A percentile compares a stretch with the other conserved stretches of the same genome.
These are phyloP conservation scores for Fusarium continuum DNA, from an alignment of 2,329 filamentous ascomycete genomes.

Conservation along the genomic window DNA sequence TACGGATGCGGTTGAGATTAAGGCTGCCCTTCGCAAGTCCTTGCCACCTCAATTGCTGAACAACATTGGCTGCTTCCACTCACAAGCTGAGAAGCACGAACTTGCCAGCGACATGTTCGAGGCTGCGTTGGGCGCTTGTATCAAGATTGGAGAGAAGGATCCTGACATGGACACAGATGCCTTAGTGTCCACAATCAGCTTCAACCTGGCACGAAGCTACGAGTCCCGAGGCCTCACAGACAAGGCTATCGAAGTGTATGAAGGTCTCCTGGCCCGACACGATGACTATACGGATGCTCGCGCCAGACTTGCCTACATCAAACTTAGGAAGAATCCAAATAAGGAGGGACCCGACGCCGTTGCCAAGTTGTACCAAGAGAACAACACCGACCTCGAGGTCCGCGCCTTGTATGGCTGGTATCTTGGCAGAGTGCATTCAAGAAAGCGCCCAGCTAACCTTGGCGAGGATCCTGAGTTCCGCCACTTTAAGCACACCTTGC, in stretches of 20 bases:
- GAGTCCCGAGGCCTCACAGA: conserved; percentile 84
- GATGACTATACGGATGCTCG: conserved; percentile 92
- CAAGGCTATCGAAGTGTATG: conserved; percentile 88
- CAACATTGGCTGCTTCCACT: conserved; percentile 97
- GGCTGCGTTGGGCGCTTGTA: conserved; percentile 86
- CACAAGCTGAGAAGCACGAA: conserved; percentile 83
- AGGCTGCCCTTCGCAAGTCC: conserved; percentile 73
- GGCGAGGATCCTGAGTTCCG: conserved; percentile 90
- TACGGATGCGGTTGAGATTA: conserved; percentile 66
- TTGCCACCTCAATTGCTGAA: conserved; percentile 92
- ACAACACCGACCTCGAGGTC: conserved; percentile 87
- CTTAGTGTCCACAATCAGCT: conserved; percentile 93
- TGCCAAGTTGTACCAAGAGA: conserved; percentile 83
- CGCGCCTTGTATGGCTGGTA: conserved; percentile 96
- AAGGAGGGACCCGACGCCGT: conserved; percentile 90
- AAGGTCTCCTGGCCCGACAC: conserved; percentile 84
- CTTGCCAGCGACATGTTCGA: conserved; percentile 89
- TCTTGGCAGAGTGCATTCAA: conserved; percentile 79
- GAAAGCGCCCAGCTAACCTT: conserved; percentile 82
- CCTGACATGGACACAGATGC: conserved; percentile 85
- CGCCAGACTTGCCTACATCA: conserved; percentile 89
- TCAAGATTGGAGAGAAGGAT: conserved; percentile 80
- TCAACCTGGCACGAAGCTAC: conserved; percentile 93
- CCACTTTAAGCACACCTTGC: conserved; percentile 95
- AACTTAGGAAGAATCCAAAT: conserved; percentile 79